Base-by-base conservation (phyloP, 2,329 filamentous ascomycete species). In the Immersiporthe knoxdaviesiana region DNA sequence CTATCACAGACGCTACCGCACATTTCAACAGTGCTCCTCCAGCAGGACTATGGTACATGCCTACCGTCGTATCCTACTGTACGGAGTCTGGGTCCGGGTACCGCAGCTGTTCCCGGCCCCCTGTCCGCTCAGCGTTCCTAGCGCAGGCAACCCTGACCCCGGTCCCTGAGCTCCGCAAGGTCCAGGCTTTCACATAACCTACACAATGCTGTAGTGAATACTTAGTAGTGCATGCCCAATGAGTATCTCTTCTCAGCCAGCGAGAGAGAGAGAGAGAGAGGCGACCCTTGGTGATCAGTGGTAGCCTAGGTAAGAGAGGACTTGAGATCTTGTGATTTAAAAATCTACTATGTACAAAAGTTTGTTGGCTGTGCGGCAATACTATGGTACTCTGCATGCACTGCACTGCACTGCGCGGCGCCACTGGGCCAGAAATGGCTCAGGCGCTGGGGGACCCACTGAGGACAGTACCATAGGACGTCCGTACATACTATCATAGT, bases 141-240 rank as follows among this genome's bases (percentile, higher is more conserved):
- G 35, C 12, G 59, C 39, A 37, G 35, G 59, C 37, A 27, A 12
- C 35, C 37, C 37, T 44, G n/a, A 24, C 39, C 59, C 59, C 59
- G 44, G 59, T 44, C 35, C 59, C 59, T 41, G 39, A 62, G 14
- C n/a, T n/a, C 59, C 37, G 59, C 59, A 41, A 62, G 44, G 59
- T 41, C 59, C 59, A 37, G 39, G n/a, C 59, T 39, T 62, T 62
- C 35, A 27, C 59, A 37, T n/a, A 41, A 30, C 27, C 59, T 37
- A 18, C 16, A 37, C 10, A n/a, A 14, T 16, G 35, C 37, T 6
- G 27, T 60, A 12, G n/a, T 32, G 12, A 14, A n/a, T 39, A n/a
- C n/a, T n/a, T n/a, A n/a, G n/a, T n/a, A 35, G 44, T 47, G 44
- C 21, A n/a, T n/a, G 8, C 44, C 5, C 44, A 47, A 21, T 21